phyloP scores from a whole-genome alignment of 352 stramenopile genomes.

The Pythium rishiriense region DNA sequence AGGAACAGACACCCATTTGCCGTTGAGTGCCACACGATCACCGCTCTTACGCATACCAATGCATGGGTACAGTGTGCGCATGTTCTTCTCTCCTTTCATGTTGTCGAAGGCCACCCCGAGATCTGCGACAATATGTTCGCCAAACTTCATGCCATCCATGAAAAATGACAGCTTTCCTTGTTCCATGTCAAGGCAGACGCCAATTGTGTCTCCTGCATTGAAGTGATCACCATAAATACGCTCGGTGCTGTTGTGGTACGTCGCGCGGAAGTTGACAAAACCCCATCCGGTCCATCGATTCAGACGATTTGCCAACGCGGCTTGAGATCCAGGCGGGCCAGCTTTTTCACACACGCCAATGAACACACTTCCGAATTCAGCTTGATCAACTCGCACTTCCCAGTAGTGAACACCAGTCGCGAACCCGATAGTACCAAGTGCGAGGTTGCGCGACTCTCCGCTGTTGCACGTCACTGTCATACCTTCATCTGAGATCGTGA shows the following conservation, averaged over 20 bases:
- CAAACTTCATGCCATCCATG: conserved; percentile 99
- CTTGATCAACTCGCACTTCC: conserved; percentile 97
- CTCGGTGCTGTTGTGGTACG: conserved; percentile 91
- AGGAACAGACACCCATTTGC: conserved; percentile 92
- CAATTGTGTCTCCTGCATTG: conserved; percentile 97
- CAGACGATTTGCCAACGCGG: conserved; percentile 67
- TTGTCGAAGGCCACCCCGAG: conserved; percentile 97
- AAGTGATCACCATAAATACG: conserved; percentile 90
- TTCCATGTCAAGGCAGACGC: conserved; percentile 98
- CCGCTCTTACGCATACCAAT: conserved; percentile 95
- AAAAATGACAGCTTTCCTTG: conserved; percentile 97
- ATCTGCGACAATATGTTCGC: conserved; percentile 98
- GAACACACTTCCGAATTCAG: conserved; percentile 97
- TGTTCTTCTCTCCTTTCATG: conserved; percentile 81
- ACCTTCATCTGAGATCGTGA: conserved; percentile 74
- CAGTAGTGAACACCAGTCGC: conserved; percentile 96
- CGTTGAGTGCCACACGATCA: conserved; percentile 95
- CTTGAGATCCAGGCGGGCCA: conserved; percentile 73
- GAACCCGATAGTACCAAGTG: conserved; percentile 85
- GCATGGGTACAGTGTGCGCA: conserved; percentile 94
- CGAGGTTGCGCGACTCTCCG: conserved; percentile 85
- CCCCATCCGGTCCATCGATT: conserved; percentile 94
- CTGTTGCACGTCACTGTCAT: conserved; percentile 80
- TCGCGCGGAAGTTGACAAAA: conserved; percentile 98
- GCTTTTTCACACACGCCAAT: conserved; percentile 95